Evolutionary conservation across 177 flowering plant species (phyloP).

Genomic region (Vitis hybrid): DNA sequence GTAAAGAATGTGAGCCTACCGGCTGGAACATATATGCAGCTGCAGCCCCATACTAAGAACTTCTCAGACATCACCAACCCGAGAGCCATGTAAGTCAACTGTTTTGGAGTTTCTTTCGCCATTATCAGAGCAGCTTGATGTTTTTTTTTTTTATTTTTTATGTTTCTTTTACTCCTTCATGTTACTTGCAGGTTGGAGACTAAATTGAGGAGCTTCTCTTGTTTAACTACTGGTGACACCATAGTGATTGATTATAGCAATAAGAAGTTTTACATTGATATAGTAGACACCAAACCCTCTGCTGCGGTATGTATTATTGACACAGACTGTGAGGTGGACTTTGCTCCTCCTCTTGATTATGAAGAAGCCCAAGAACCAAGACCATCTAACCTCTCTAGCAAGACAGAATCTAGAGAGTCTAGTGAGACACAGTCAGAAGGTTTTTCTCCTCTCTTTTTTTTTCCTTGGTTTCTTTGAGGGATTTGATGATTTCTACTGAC

Average conservation of each 20-base stretch:
- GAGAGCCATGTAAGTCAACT: slow-evolving; percentile 36
- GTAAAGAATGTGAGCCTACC: slow-evolving; percentile 31
- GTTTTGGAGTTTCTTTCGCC: background rate
- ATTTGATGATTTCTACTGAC: background rate
- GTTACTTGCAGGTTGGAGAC: slow-evolving; percentile 49
- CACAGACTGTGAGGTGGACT: slow-evolving; percentile 73
- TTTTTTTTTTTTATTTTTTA: background rate
- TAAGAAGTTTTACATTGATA: slow-evolving; percentile 51
- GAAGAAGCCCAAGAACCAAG: slow-evolving; percentile 46
- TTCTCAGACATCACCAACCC: slow-evolving; percentile 48
- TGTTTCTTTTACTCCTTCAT: background rate
- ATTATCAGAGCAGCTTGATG: background rate
- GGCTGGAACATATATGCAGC: slow-evolving; percentile 42
- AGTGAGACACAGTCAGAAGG: slow-evolving; percentile 21
- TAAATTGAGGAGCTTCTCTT: slow-evolving; percentile 53
- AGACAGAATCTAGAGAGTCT: slow-evolving; percentile 2
- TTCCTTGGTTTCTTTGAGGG: too few species aligned
- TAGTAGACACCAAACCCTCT: slow-evolving; percentile 59
- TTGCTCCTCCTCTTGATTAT: slow-evolving; percentile 65
- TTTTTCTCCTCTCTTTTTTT: slow-evolving; percentile 4
- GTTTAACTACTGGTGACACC: slow-evolving; percentile 57
- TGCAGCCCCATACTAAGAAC: slow-evolving; percentile 46
- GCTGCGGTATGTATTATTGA: slow-evolving; percentile 54
- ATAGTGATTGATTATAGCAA: slow-evolving; percentile 57
- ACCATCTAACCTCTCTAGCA: slow-evolving; percentile 14